Percentiles rank a stretch among this genome's conserved stretches.
These are phyloP conservation scores for Corchorus olitorius DNA, from an alignment of 345 rosid species.

Conservation along the genomic window DNA sequence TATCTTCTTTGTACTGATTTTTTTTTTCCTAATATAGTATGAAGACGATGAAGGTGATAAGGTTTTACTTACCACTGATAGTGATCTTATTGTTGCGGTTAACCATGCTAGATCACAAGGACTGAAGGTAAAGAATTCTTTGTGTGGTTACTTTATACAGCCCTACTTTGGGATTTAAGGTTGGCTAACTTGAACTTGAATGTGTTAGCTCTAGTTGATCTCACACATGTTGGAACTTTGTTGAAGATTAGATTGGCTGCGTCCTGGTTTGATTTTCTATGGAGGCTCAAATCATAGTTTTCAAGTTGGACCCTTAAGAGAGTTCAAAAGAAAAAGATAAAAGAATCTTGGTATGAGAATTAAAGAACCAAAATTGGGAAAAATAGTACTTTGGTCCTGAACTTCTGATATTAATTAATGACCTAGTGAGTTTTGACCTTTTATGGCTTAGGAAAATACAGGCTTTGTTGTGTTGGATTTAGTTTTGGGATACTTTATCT, in stretches of 20 bases:
- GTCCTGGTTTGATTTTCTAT: background rate
- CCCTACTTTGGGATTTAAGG: background rate
- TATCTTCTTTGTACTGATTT: background rate
- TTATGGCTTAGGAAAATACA: no score
- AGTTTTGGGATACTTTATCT: no score
- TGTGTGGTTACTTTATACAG: background rate
- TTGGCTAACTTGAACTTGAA: background rate
- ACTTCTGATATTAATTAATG: background rate
- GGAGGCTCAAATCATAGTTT: background rate
- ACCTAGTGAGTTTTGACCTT: no score
- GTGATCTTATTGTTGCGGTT: slow-evolving; percentile 75
- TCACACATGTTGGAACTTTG: background rate
- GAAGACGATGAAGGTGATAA: slow-evolving; percentile 98
- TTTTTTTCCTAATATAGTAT: slow-evolving; percentile 38
- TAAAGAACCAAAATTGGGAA: background rate
- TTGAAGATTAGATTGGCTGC: background rate
- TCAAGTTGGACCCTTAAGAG: background rate
- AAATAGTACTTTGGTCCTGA: background rate
- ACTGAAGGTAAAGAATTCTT: slow-evolving; percentile 50
- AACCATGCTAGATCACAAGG: slow-evolving; percentile 66
- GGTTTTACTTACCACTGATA: slow-evolving; percentile 70
- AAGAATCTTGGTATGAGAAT: background rate
- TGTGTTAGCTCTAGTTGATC: background rate
- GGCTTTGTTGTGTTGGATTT: no score
- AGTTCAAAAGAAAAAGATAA: background rate